Evolutionary conservation across 495 filamentous ascomycete genomes (phyloP).

Genomic region (Aspergillus mulundensis): DNA sequence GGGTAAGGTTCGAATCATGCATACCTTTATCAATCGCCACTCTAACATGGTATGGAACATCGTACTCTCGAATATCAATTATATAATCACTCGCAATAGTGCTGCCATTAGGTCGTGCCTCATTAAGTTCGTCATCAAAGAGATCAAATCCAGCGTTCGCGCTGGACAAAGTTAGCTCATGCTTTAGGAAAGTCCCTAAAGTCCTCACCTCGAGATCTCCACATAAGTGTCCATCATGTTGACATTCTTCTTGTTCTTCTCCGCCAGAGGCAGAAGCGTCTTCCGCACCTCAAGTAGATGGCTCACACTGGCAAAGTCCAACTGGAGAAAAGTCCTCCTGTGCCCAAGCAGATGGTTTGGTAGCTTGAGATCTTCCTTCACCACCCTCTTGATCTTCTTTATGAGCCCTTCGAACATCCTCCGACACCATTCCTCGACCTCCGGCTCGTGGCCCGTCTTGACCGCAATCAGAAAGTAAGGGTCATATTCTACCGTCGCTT

Average conservation of each 20-base stretch:
- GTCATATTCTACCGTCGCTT: conserved; percentile 92
- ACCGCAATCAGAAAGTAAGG: conserved; percentile 94
- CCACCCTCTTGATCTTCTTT: conserved; percentile 69
- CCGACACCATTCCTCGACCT: conserved; percentile 94
- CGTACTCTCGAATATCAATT: conserved; percentile 97
- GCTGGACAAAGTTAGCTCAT: conserved; percentile 43
- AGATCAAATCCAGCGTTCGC: conserved; percentile 88
- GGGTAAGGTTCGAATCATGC: conserved; percentile 13
- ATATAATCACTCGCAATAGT: conserved; percentile 94
- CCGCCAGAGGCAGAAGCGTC: conserved; percentile 82
- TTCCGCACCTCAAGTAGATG: conserved; percentile 80
- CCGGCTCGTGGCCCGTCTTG: conserved; percentile 79
- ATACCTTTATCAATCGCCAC: conserved; percentile 92
- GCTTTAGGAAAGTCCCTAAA: neutral
- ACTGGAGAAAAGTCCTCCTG: conserved; percentile 75
- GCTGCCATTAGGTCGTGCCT: conserved; percentile 76
- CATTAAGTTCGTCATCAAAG: conserved; percentile 88
- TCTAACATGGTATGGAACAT: conserved; percentile 98
- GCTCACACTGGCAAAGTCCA: conserved; percentile 80
- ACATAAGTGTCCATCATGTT: conserved; percentile 98
- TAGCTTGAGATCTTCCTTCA: conserved; percentile 93
- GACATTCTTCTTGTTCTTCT: conserved; percentile 93
- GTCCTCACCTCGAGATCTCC: conserved; percentile 79
- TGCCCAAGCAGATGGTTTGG: conserved; percentile 95
- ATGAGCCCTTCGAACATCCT: conserved; percentile 79